phyloP scores from a whole-genome alignment of 768 basidiomycete genomes.

The Boletus rubescentipes region DNA sequence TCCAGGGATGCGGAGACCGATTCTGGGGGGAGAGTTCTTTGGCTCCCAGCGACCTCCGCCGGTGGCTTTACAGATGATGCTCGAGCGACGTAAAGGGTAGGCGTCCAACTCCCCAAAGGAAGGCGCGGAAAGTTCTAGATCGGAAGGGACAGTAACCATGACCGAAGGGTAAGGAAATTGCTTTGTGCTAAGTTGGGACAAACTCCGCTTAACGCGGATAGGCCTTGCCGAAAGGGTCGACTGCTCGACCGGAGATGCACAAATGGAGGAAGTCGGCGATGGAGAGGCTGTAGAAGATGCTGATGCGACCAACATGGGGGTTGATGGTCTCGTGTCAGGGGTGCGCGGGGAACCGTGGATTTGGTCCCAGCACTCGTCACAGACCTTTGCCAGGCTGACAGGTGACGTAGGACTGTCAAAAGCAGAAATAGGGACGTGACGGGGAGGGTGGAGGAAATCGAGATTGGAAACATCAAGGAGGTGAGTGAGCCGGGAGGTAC shows the following conservation, averaged over 20 bases:
- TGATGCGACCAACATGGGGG: slow-evolving; percentile 39
- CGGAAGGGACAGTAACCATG: slow-evolving; percentile 18
- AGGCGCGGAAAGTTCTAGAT: slow-evolving; percentile 37
- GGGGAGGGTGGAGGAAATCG: slow-evolving; percentile 68
- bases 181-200: slow-evolving; percentile 29
- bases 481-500: slow-evolving; percentile 56
- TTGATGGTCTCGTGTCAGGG: slow-evolving; percentile 37
- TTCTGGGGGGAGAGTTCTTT: slow-evolving; percentile 43
- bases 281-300: slow-evolving; percentile 30
- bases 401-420: slow-evolving; percentile 64
- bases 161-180: slow-evolving; percentile 28
- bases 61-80: slow-evolving; percentile 70
- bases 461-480: slow-evolving; percentile 75
- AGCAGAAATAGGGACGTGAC: slow-evolving; percentile 54
- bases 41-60: slow-evolving; percentile 84
- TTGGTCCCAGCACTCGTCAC: slow-evolving; percentile 76
- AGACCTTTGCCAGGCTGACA: slow-evolving; percentile 60
- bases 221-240: slow-evolving; percentile 18
- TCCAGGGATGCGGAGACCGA: slow-evolving; percentile 58
- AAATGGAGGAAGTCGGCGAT: slow-evolving; percentile 36
- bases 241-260: slow-evolving; percentile 34
- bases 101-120: slow-evolving; percentile 71
- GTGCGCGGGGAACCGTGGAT: slow-evolving; percentile 56
- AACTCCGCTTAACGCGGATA: slow-evolving; percentile 25
- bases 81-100: slow-evolving; percentile 68